Evolutionary conservation across 2,329 filamentous ascomycete species (phyloP).

Genomic region (Colletotrichum chlorophyti): DNA sequence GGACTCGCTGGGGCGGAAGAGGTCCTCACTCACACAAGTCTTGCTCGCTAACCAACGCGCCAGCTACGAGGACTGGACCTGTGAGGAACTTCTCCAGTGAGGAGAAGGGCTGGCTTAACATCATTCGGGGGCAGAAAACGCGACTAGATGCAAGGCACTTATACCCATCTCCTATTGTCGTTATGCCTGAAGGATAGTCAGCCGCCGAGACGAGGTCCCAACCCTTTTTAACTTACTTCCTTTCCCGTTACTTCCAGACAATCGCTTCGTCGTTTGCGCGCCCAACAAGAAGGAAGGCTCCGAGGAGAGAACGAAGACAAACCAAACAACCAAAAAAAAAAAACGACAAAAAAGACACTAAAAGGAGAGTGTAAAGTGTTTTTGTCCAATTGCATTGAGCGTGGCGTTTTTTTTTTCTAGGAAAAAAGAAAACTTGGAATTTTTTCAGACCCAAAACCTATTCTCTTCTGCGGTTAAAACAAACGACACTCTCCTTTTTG

Average conservation of each 20-base stretch:
- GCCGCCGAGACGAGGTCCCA: slow-evolving; percentile 7
- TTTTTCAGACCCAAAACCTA: slow-evolving; percentile 7
- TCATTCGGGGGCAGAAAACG: slow-evolving; percentile 2
- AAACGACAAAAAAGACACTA: slow-evolving; percentile 7
- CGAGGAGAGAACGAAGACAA: not conserved
- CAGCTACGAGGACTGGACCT: slow-evolving; percentile 99
- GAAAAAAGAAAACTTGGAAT: slow-evolving; percentile 11
- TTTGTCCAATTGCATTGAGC: slow-evolving; percentile 26
- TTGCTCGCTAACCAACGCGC: not conserved
- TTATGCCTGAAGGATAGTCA: slow-evolving; percentile 22
- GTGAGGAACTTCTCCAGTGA: slow-evolving; percentile 84
- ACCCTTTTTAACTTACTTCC: not conserved
- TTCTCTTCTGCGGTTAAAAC: not conserved
- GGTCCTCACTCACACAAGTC: slow-evolving; percentile 32
- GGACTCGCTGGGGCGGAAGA: no score
- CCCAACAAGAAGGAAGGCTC: not conserved
- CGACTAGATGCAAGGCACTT: slow-evolving; percentile 28
- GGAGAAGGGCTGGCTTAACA: slow-evolving; percentile 7
- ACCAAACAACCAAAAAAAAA: not conserved
- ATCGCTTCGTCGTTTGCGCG: not conserved
- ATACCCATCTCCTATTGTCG: slow-evolving; percentile 27
- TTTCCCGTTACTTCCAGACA: not conserved
- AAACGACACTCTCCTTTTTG: not conserved
- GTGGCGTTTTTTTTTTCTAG: slow-evolving; percentile 27
- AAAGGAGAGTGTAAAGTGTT: slow-evolving; percentile 20